phyloP scores from a whole-genome alignment of 495 filamentous ascomycete species.

The Ramalina peruviana region DNA sequence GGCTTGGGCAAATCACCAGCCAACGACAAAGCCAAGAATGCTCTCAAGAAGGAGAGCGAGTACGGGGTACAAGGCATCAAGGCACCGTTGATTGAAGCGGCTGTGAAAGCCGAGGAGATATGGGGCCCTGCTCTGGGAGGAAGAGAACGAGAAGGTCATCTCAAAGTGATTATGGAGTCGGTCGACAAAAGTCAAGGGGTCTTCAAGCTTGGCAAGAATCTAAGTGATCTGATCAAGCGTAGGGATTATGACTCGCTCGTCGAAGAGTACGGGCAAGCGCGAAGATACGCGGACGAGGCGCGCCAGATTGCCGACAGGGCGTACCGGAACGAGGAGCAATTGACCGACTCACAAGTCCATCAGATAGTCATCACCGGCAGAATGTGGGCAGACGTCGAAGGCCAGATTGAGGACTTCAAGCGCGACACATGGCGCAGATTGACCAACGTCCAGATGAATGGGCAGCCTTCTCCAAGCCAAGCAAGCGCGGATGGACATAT shows the following conservation, averaged over 20 bases:
- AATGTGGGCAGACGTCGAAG: constrained; percentile 88
- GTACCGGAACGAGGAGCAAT: constrained; percentile 28
- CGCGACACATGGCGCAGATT: constrained; percentile 74
- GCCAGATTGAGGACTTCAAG: constrained; percentile 74
- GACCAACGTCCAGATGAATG: constrained; percentile 38
- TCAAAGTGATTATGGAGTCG: constrained; percentile 57
- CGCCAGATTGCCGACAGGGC: constrained; percentile 44
- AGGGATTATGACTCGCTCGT: constrained; percentile 78
- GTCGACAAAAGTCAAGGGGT: constrained; percentile 68
- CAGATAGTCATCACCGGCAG: constrained; percentile 75
- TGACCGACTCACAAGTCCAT: constrained; percentile 64
- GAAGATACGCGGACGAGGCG: constrained; percentile 59
- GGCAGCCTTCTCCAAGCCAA: constrained; percentile 31
- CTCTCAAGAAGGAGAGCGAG: constrained; percentile 81
- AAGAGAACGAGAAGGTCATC: constrained; percentile 74
- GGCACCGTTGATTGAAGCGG: constrained; percentile 69
- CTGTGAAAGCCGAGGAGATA: constrained; percentile 86
- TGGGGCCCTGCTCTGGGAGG: constrained; percentile 92
- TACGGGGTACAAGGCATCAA: constrained; percentile 89
- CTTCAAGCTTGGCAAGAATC: constrained; percentile 61
- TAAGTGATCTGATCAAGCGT: constrained; percentile 74
- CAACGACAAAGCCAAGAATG: constrained; percentile 64
- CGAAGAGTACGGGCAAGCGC: constrained; percentile 70
- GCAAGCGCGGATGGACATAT: constrained; percentile 64
- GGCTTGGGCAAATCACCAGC: constrained; percentile 20